These are phyloP conservation scores for Lolium perenne DNA, from an alignment of 176 grass and related monocot genomes.

Conservation along the genomic window DNA sequence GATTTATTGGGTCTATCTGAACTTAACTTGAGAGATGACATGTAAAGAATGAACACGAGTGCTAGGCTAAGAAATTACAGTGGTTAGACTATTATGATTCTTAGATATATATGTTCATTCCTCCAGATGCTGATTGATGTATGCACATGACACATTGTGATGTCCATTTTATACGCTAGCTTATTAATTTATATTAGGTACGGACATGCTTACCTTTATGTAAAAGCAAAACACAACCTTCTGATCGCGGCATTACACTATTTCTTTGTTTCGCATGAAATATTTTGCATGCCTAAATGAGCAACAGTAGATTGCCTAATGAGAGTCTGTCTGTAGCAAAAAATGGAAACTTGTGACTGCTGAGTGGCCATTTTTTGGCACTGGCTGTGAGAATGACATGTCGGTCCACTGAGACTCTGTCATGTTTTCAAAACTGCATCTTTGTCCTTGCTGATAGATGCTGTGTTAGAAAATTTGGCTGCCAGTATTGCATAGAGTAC, in stretches of 20 bases:
- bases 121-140: neutral
- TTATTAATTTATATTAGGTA: slow-evolving; percentile 11
- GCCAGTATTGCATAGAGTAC: neutral
- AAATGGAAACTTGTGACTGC: neutral
- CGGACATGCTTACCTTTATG: neutral
- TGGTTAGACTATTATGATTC: neutral
- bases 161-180: neutral
- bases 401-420: neutral
- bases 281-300: neutral
- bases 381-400: neutral
- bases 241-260: neutral
- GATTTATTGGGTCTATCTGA: neutral
- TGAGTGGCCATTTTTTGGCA: neutral
- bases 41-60: neutral
- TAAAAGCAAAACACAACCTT: neutral
- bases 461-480: neutral
- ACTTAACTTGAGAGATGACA: neutral
- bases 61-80: neutral
- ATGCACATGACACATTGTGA: neutral
- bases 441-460: neutral
- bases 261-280: neutral
- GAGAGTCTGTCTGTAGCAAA: neutral
- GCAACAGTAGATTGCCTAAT: neutral
- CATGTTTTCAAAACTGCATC: neutral
- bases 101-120: neutral